Percentiles rank a stretch among this genome's conserved stretches.
phyloP scores from a whole-genome alignment of 768 basidiomycete species.

The Pleurotus citrinopileatus region DNA sequence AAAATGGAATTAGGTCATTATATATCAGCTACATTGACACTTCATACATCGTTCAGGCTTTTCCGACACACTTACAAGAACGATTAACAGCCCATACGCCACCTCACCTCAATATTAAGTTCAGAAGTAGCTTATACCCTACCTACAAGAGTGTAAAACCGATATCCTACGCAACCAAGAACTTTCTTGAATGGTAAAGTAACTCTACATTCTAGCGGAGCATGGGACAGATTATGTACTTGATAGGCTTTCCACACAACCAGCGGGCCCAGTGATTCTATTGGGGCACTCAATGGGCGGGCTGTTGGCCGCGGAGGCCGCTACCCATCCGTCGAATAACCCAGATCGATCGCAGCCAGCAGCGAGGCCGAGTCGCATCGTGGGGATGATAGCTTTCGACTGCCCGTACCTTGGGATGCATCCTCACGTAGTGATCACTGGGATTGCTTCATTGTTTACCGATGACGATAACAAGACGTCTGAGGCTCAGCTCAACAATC shows the following conservation, averaged over 20 bases:
- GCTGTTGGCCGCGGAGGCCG: slow-evolving; percentile 55
- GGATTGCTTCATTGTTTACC: slow-evolving; percentile 50
- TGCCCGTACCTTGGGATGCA: slow-evolving; percentile 62
- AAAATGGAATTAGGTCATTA: background rate
- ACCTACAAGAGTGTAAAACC: slow-evolving; percentile 59
- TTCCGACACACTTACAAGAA: slow-evolving; percentile 52
- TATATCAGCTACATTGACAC: background rate
- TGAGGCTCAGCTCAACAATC: slow-evolving; percentile 41
- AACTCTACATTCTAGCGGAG: background rate
- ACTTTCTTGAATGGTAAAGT: slow-evolving; percentile 53
- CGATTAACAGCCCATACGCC: slow-evolving; percentile 34
- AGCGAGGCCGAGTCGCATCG: slow-evolving; percentile 38
- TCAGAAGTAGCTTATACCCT: slow-evolving; percentile 52
- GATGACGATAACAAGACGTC: slow-evolving; percentile 23
- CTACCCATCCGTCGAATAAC: slow-evolving; percentile 38
- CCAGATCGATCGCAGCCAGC: slow-evolving; percentile 19
- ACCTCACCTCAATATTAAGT: slow-evolving; percentile 29
- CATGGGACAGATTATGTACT: slow-evolving; percentile 1
- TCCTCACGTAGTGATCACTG: slow-evolving; percentile 56
- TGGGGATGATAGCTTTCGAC: slow-evolving; percentile 57
- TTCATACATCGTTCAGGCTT: slow-evolving; percentile 32
- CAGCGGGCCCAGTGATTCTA: slow-evolving; percentile 53
- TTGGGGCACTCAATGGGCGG: slow-evolving; percentile 63
- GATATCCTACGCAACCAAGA: slow-evolving; percentile 45
- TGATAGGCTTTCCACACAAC: slow-evolving; percentile 50